Evolutionary conservation across 2,329 filamentous ascomycete species (phyloP), one percentile per base, ranked within the genome.

Genomic region (Monosporascus sp.): DNA sequence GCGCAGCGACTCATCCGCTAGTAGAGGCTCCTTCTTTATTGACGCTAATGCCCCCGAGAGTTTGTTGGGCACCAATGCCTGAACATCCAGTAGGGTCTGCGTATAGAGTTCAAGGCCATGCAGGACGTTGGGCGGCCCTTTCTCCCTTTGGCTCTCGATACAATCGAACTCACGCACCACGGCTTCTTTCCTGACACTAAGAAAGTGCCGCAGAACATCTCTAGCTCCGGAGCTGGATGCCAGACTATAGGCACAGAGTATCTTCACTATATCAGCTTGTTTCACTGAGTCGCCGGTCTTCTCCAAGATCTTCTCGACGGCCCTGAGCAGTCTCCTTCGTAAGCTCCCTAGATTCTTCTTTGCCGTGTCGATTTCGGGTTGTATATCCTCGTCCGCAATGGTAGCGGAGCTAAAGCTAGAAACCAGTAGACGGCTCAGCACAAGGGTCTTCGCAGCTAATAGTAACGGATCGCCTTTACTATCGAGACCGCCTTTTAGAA

Each of bases 211-310:
- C 50, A 97, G 70, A 1, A 90, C 87, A 65, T 96, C 91, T 53
- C 82, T 84, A 0, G 89, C 84, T 0, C 90, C 88, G 0, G 88
- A 90, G 63, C 83, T 95, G 3, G 88, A 91, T 1, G 85, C 83
- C 49, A 97, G 76, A 56, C 90, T 91, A 67, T 91, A 92, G 0
- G 92, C 91, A 52, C 85, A 88, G 59, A 97, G 77, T 1, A 87
- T 84, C 60, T 90, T 86, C 14, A 93, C 74, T 17, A 94, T 77
- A 22, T 81, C 75, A 55, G 76, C 63, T 53, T 77, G 62, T 60
- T 77, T 59, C 55, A 68, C 56, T 64, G 73, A 56, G 62, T 78
- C 68, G 78, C 85, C 79, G 25, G 85, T 80, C 47, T 79, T 82
- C 58, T 81, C 79, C 50, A 95, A 68, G 5, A 90, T 75, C 59